Conservation (phyloP, 2,329 filamentous ascomycete species). For the Bretziella fagacearum region DNA sequence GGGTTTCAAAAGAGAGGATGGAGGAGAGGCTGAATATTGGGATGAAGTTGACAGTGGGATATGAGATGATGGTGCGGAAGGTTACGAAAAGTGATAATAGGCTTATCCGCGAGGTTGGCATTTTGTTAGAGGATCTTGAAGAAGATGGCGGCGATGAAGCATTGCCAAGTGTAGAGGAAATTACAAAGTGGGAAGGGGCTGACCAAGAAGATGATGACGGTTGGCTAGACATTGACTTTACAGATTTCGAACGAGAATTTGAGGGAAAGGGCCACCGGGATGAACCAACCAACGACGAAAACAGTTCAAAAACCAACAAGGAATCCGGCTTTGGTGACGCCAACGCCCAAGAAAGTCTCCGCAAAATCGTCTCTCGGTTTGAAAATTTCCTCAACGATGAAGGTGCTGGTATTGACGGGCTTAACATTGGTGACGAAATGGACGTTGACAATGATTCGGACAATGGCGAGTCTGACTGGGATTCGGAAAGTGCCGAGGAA, state of each 20-base stretch:
- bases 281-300: too few relatives aligned
- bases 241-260: constrained; percentile 74
- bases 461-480: constrained; percentile 25
- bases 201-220: constrained; percentile 62
- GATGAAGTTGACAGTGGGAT: constrained; percentile 80
- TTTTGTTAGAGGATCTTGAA: constrained; percentile 59
- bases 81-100: constrained; percentile 51
- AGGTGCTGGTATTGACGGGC: constrained; percentile 61
- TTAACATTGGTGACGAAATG: constrained; percentile 40
- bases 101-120: constrained; percentile 54
- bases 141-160: constrained; percentile 50
- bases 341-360: constrained; percentile 55
- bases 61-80: constrained; percentile 68
- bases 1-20: constrained; percentile 15
- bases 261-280: constrained; percentile 26
- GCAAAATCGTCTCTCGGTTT: constrained; percentile 87
- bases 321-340: constrained; percentile 44
- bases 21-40: constrained; percentile 45
- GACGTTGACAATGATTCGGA: constrained; percentile 32
- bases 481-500: constrained; percentile 21
- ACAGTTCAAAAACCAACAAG: constrained; percentile 13
- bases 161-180: constrained; percentile 59
- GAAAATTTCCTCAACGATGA: constrained; percentile 83
- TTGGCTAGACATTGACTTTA: constrained; percentile 85
- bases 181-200: constrained; percentile 46